Evolutionary conservation across 345 rosid species (phyloP).

Genomic region (Firmiana major): DNA sequence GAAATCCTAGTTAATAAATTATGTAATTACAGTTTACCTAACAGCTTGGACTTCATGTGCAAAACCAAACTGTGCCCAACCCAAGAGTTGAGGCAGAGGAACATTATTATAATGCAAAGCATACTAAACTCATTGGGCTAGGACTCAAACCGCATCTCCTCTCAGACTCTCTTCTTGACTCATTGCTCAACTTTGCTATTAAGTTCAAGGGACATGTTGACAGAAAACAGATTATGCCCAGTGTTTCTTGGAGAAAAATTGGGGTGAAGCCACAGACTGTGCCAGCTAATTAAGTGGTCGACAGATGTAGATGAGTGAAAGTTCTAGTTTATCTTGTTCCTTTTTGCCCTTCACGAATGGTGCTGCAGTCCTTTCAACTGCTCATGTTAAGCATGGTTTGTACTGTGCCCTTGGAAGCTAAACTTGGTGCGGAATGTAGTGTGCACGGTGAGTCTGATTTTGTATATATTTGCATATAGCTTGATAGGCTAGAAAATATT

Average conservation of each 20-base stretch:
- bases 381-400: background rate
- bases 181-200: slow-evolving; percentile 79
- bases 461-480: background rate
- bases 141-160: slow-evolving; percentile 94
- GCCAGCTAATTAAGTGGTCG: slow-evolving; percentile 30
- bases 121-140: slow-evolving; percentile 87
- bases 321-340: background rate
- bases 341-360: background rate
- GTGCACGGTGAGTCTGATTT: background rate
- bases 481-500: background rate
- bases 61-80: slow-evolving; percentile 69
- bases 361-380: slow-evolving; percentile 1
- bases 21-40: too few species aligned
- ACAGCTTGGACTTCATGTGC: slow-evolving; percentile 80
- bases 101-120: slow-evolving; percentile 97
- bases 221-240: slow-evolving; percentile 89
- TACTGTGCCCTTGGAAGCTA: background rate
- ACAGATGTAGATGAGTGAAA: background rate
- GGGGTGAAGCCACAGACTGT: slow-evolving; percentile 80
- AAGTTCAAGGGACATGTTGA: slow-evolving; percentile 84
- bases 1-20: too few species aligned
- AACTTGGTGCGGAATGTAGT: background rate
- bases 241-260: slow-evolving; percentile 85
- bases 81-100: slow-evolving; percentile 99
- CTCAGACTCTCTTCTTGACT: slow-evolving; percentile 88